Percentiles rank a stretch among this genome's conserved stretches.
Conservation (phyloP, 2,329 filamentous ascomycete species). For the Aphanoascus verrucosus region DNA sequence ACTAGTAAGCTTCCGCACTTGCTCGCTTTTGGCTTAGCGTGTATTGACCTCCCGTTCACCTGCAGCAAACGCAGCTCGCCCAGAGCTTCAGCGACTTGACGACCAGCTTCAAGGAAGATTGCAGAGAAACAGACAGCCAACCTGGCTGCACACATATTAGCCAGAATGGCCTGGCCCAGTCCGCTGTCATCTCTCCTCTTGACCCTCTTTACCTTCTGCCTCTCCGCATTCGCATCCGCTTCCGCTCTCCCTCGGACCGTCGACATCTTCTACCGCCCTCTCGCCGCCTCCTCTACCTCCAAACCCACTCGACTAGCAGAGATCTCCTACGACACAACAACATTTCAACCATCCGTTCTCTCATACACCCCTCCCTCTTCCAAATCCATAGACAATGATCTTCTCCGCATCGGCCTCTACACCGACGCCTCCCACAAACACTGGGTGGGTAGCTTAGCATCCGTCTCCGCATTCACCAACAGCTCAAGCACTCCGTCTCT, state of each 20-base stretch:
- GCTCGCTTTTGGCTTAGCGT: not conserved
- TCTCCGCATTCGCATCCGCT: conserved; percentile 12
- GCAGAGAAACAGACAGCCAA: not conserved
- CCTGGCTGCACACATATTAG: not conserved
- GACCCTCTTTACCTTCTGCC: conserved; percentile 16
- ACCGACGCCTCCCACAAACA: conserved; percentile 28
- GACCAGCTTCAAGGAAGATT: not conserved
- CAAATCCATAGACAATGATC: conserved; percentile 28
- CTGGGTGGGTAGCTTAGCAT: conserved; percentile 35
- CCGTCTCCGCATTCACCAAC: conserved; percentile 25
- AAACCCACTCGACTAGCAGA: conserved; percentile 31
- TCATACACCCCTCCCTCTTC: conserved; percentile 31
- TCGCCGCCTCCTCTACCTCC: conserved; percentile 21
- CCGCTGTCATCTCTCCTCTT: not conserved
- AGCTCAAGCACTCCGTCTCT: conserved; percentile 19
- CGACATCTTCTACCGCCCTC: conserved; percentile 33
- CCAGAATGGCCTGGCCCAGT: not conserved
- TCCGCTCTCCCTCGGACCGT: conserved; percentile 19
- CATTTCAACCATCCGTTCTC: conserved; percentile 27
- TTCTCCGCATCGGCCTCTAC: conserved; percentile 45
- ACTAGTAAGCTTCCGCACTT: not conserved
- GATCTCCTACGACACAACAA: conserved; percentile 33
- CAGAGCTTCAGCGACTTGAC: not conserved
- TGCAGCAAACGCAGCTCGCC: no score
- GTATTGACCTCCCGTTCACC: not conserved